Evolutionary conservation across 768 basidiomycete species (phyloP).

Genomic region (Pseudohyphozyma bogoriensis): DNA sequence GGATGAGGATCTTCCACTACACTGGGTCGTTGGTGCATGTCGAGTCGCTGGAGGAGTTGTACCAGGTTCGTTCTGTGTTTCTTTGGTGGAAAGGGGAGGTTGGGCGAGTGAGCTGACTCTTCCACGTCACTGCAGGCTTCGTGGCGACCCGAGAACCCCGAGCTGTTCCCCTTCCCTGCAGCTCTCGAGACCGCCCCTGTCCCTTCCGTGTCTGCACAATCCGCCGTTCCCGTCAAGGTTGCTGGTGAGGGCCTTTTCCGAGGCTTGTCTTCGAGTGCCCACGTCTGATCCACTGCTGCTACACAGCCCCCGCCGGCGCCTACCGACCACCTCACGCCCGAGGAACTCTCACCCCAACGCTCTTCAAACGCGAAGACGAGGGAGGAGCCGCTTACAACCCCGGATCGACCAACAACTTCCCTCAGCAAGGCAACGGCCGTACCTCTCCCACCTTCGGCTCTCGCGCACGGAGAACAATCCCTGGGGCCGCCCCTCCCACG

Average conservation of each 20-base stretch:
- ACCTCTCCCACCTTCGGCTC: constrained; percentile 7
- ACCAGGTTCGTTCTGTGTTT: constrained; percentile 48
- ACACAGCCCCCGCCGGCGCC: constrained; percentile 58
- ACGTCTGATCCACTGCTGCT: constrained; percentile 33
- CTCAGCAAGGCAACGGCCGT: constrained; percentile 18
- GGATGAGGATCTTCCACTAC: constrained; percentile 92
- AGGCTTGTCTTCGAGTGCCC: background rate
- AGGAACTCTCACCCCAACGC: constrained; percentile 73
- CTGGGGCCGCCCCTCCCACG: constrained; percentile 17
- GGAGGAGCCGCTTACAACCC: constrained; percentile 55
- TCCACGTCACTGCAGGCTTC: constrained; percentile 41
- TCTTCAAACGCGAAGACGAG: constrained; percentile 87
- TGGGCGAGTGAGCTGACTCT: background rate
- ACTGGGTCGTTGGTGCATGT: constrained; percentile 75
- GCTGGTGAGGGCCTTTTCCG: constrained; percentile 31
- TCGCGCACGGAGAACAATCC: constrained; percentile 19
- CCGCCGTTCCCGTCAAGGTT: constrained; percentile 46
- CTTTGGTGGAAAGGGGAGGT: background rate
- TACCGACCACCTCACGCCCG: constrained; percentile 91
- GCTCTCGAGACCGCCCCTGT: constrained; percentile 55
- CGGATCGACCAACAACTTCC: constrained; percentile 43
- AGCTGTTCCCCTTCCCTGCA: constrained; percentile 57
- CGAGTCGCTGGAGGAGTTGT: constrained; percentile 74
- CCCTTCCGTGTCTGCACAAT: constrained; percentile 45
- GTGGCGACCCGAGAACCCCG: constrained; percentile 68